A percentile compares a stretch with the other conserved stretches of the same genome.
phyloP scores from a whole-genome alignment of 495 filamentous ascomycete species.

The Daldinia caldariorum region DNA sequence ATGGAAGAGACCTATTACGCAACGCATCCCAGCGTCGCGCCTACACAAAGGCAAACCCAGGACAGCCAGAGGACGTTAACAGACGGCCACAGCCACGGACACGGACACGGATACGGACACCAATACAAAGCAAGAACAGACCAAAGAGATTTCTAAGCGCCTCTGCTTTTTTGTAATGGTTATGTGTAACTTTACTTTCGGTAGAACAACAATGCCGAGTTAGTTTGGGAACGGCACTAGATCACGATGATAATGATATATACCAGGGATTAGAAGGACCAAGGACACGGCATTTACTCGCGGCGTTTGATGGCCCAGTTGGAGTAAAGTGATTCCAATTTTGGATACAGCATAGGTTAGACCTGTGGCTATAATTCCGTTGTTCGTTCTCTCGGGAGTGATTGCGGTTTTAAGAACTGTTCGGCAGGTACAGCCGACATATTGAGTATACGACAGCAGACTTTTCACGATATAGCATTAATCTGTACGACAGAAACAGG shows the following conservation, averaged over 20 bases:
- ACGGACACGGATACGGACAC: not conserved
- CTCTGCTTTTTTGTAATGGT: not conserved
- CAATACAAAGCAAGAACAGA: constrained; percentile 24
- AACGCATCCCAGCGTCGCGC: constrained; percentile 32
- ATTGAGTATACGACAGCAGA: not conserved
- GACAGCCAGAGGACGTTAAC: constrained; percentile 44
- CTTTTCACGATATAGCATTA: not conserved
- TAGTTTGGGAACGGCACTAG: not conserved
- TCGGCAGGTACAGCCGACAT: too few relatives aligned
- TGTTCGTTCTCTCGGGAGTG: too few relatives aligned
- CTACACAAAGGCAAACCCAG: constrained; percentile 27
- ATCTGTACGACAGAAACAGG: not conserved
- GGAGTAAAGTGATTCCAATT: not conserved
- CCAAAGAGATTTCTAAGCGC: constrained; percentile 27
- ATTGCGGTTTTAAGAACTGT: too few relatives aligned
- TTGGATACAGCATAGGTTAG: not conserved
- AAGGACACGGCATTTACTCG: not conserved
- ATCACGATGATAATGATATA: not conserved
- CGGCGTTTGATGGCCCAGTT: not conserved
- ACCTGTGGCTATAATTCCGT: not conserved
- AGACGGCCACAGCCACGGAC: constrained; percentile 1
- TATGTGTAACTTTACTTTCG: not conserved
- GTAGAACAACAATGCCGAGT: not conserved
- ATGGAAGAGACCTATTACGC: constrained; percentile 51
- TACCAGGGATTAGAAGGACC: not conserved